Evolutionary conservation across 257 asterid genomes (phyloP).

Genomic region (Primulina tabacum): DNA sequence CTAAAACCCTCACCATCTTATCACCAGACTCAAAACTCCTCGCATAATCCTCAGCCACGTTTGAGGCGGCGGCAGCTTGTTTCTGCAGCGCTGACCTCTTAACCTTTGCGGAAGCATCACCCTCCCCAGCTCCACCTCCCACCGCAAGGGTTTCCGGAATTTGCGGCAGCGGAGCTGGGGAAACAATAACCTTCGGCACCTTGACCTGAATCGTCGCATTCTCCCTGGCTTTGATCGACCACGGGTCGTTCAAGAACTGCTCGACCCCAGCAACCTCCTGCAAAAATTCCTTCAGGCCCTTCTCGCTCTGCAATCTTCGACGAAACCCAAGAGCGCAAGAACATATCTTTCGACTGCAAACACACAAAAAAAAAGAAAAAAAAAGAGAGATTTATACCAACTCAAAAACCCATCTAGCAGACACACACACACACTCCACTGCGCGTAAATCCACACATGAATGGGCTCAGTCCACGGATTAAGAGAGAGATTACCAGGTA

Average conservation of each 20-base stretch:
- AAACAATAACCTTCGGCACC: constrained; percentile 74
- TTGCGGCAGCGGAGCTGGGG: constrained; percentile 40
- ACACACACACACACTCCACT: constrained; percentile 34
- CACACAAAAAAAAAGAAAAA: constrained; percentile 32
- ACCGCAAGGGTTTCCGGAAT: constrained; percentile 25
- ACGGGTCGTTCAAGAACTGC: constrained; percentile 80
- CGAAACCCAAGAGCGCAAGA: constrained; percentile 79
- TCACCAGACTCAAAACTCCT: constrained; percentile 86
- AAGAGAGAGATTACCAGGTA: constrained; percentile 71
- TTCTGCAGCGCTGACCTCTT: constrained; percentile 89
- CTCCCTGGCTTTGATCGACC: constrained; percentile 67
- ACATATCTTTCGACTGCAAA: constrained; percentile 84
- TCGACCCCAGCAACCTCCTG: constrained; percentile 70
- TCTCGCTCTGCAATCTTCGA: constrained; percentile 51
- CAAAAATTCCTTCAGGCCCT: constrained; percentile 57
- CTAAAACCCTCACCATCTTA: constrained; percentile 48
- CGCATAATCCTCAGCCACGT: constrained; percentile 81
- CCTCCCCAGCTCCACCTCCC: constrained; percentile 49
- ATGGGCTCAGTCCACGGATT: constrained; percentile 26
- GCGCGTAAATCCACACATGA: constrained; percentile 14
- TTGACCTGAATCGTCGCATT: constrained; percentile 73
- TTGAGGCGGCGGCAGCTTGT: constrained; percentile 78
- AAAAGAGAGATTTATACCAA: constrained; percentile 25
- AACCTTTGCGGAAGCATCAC: constrained; percentile 63
- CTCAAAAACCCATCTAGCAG: constrained; percentile 27